These are phyloP conservation scores for Bipolaris sorokiniana DNA, from an alignment of 2,329 filamentous ascomycete species.

Conservation along the genomic window DNA sequence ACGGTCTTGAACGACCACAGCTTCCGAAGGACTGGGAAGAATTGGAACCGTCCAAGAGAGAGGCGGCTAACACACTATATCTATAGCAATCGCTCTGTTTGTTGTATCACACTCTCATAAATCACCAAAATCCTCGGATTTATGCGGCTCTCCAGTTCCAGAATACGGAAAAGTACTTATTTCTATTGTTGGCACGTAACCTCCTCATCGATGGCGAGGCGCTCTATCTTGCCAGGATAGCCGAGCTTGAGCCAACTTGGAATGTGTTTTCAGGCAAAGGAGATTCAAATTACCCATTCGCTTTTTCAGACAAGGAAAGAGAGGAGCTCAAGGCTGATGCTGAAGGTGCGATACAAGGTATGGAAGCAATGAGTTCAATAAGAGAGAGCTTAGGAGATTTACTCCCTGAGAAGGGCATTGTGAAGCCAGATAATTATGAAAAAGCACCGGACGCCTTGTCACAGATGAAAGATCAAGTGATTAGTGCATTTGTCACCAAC, in stretches of 20 bases:
- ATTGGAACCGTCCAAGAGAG: neutral
- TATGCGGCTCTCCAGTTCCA: neutral
- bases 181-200: neutral
- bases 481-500: neutral
- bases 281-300: neutral
- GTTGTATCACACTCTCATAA: neutral
- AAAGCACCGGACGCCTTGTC: neutral
- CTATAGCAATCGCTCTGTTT: neutral
- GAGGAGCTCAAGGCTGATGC: neutral
- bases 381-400: neutral
- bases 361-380: neutral
- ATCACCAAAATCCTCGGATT: neutral
- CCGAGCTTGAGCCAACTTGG: neutral
- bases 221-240: neutral
- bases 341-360: neutral
- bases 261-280: neutral
- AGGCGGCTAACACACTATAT: neutral
- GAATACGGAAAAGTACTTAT: neutral
- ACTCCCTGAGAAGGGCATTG: neutral
- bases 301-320: neutral
- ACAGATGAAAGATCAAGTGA: neutral
- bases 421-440: neutral
- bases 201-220: neutral
- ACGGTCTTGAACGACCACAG: neutral
- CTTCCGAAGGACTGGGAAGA: neutral